Evolutionary conservation across 2,329 filamentous ascomycete genomes (phyloP), one percentile per base, ranked within the genome.

Genomic region (Ascocoryne sarcoides): DNA sequence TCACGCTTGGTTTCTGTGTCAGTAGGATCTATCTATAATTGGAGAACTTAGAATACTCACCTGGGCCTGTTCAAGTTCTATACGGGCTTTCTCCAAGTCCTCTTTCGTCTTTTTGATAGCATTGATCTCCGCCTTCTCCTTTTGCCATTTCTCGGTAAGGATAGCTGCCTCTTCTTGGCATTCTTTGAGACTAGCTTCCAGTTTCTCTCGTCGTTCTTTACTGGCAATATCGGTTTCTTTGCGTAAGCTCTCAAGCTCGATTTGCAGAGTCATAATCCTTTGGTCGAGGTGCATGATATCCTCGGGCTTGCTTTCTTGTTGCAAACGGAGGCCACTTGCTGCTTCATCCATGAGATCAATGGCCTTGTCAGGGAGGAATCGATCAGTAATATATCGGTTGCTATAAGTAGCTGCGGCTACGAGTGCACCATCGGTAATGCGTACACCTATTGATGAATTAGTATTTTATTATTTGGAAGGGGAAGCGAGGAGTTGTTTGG

Each of bases 341-440:
- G 92, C 92, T 64, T 96, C 92, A 50, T 96, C 92, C 61, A 98
- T 92, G 12, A 96, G 65, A 60, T 96, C 92, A 48, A 98, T 96
- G 2, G 92, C 92, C 61, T 96, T 96, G 63, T 98, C 92, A 0
- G 92, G 92, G 1, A 96, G 69, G 63, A 95, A 96, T 2, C 92
- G 82, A 58, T 96, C 90, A 10, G 89, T 95, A 52, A 98, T 92
- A 61, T 96, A 98, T 37, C 92, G 83, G 57, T 96, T 96, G 47
- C 85, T 92, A 58, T 93, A 84, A 0, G 86, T 84, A 2, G 90
- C 89, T 2, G 92, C 90, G 2, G 92, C 88, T 10, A 98, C 90
- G 9, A 96, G 67, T 5, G 92, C 88, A 2, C 84, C 82, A 55
- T 96, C 92, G 0, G 87, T 94, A 50, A 98, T 96, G 39, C 89